Evolutionary conservation across 129 eudicot species (phyloP), one percentile per base, ranked within the genome.

Genomic region (Scalesia atractyloides): DNA sequence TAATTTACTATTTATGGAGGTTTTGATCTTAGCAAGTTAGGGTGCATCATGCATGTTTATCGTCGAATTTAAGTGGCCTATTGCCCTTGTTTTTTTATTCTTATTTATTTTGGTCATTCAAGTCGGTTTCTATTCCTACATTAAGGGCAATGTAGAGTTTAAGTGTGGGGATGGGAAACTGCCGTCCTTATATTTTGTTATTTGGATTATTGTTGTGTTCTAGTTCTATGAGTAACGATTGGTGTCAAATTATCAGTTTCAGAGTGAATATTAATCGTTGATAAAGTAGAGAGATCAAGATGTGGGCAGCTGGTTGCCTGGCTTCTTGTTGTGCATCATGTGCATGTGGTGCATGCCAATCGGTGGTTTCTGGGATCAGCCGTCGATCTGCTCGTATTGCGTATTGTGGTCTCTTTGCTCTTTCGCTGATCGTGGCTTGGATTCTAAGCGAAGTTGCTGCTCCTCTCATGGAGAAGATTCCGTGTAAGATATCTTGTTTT

Each of bases 221-320:
- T 9, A 56, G 1, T 73, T 68, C 16, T 9, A 56, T 58, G 20
- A 17, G 12, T 44, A n/a, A 53, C 7, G 66, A 75, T 66, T 75
- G 15, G 72, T 70, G 70, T 75, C 22, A n/a, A 46, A 54, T 39
- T 43, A 61, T 73, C 18, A 34, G 67, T 57, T 67, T 52, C 54
- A 47, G 98, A 30, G 79, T 39, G 72, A 58, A 16, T 76, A 50
- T 79, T 68, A 47, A 71, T 77, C 39, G 53, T 15, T 73, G 80
- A 82, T 68, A 53, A 61, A 76, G 37, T 13, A 44, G 47, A 50
- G 34, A 79, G 70, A 51, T 64, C 53, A 84, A 82, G 75, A 95
- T 95, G 99, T 95, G 96, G 96, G 99, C 99, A 41, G 99, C 99
- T 67, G 84, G 96, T 48, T 95, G 99, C 83, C 90, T 95, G 20